Conservation (phyloP, 2,329 filamentous ascomycete genomes). For the Cladosporium sp. region DNA sequence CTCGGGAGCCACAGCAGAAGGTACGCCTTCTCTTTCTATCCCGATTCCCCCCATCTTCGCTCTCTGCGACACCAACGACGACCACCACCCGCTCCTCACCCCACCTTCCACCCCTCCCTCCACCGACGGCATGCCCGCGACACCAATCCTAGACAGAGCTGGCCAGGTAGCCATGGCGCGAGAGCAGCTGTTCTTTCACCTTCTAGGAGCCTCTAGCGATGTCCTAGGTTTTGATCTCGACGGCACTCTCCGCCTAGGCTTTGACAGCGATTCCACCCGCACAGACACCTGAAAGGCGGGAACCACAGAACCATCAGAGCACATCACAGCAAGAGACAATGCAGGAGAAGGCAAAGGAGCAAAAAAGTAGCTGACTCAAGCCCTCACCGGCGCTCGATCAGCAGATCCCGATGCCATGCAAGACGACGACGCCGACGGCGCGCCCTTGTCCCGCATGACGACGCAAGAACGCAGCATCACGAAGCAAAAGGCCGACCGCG, state of each 20-base stretch:
- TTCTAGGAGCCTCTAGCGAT: constrained; percentile 36
- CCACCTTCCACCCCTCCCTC: constrained; percentile 13
- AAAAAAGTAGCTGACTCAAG: constrained; percentile 11
- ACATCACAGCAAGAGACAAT: background rate
- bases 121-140: constrained; percentile 21
- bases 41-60: constrained; percentile 13
- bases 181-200: constrained; percentile 33
- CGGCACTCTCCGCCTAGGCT: constrained; percentile 30
- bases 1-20: constrained; percentile 9
- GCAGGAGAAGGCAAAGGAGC: background rate
- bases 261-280: constrained; percentile 14
- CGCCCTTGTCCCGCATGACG: constrained; percentile 10
- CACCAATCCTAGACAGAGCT: constrained; percentile 29
- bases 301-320: background rate
- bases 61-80: constrained; percentile 8
- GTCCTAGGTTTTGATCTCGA: constrained; percentile 34
- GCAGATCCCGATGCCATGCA: constrained; percentile 13
- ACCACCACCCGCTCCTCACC: constrained; percentile 14
- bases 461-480: constrained; percentile 11
- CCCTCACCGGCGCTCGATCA: constrained; percentile 9
- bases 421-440: constrained; percentile 12
- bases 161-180: constrained; percentile 28
- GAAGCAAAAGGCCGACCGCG: constrained; percentile 12
- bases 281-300: background rate
- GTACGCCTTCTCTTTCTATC: constrained; percentile 14